Evolutionary conservation across 2,329 filamentous ascomycete genomes (phyloP), one percentile per base, ranked within the genome.

Genomic region (Knufia petricola): DNA sequence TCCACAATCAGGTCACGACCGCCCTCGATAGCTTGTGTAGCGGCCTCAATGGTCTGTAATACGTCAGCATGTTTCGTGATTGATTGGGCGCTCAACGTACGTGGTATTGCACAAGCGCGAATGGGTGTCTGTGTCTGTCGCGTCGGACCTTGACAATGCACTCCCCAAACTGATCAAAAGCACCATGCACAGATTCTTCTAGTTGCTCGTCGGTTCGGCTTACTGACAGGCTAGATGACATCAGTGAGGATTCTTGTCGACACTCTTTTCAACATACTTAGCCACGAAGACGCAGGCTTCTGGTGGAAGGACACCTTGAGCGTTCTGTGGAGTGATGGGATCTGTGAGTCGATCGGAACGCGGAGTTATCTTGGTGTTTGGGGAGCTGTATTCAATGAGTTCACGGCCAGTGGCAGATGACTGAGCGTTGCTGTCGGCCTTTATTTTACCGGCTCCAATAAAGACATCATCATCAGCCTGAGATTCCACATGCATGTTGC

Each of bases 41-140:
- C 66, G 53, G 59, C 52, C 31, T 63, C 56, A 6, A 60, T 48
- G 17, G 54, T 57, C 58, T 66, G 44, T 42, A 49, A 15, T 20
- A 31, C 24, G 19, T 58, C 21, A 57, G 52, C 47, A 36, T 48
- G 32, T 8, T 3, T n/a, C 19, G 28, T 19, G 8, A 26, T 15
- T 17, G 19, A 12, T 8, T 13, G 7, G 15, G 3, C 30, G n/a
- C 15, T 15, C 36, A 28, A 37, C 57, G 47, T 55, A 64, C 65
- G 52, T 68, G 61, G 50, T 65, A 69, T 48, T 68, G 66, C 19
- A 67, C 59, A 58, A 68, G 65, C 12, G 61, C 66, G 31, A 59
- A 62, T 0, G 65, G 64, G 12, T 68, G 56, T 9, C 57, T 61
- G 46, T 63, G 61, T 34, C 55, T 58, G 52, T 67, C 60, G 13